phyloP scores from a whole-genome alignment of 768 basidiomycete genomes.

The Infundibulicybe gibba region DNA sequence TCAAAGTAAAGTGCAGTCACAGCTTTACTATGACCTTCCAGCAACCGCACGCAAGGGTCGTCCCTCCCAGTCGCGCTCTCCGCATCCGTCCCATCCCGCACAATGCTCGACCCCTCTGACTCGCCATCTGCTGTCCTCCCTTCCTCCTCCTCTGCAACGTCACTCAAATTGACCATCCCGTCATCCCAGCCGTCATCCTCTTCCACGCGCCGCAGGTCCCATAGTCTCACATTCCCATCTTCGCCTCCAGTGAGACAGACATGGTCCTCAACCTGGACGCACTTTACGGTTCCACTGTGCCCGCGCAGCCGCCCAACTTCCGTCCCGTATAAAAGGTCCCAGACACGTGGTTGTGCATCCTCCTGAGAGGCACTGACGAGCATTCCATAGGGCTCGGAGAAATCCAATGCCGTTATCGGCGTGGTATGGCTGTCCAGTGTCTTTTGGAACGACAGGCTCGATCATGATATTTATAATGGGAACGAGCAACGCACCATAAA shows the following conservation, averaged over 20 bases:
- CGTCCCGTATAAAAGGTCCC: constrained; percentile 90
- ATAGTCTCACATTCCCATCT: constrained; percentile 81
- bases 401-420: constrained; percentile 86
- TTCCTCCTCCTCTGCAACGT: constrained; percentile 65
- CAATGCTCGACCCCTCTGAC: constrained; percentile 32
- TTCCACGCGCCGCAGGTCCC: constrained; percentile 87
- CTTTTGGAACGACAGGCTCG: constrained; percentile 31
- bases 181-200: constrained; percentile 63
- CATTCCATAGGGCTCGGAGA: constrained; percentile 94
- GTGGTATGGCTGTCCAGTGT: constrained; percentile 78
- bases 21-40: constrained; percentile 91
- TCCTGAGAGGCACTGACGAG: constrained; percentile 86
- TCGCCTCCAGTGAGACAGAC: constrained; percentile 88
- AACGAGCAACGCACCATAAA: constrained; percentile 73
- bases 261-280: constrained; percentile 89
- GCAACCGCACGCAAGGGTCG: constrained; percentile 63
- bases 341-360: constrained; percentile 85
- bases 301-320: constrained; percentile 85
- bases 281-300: constrained; percentile 79
- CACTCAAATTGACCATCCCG: constrained; percentile 52
- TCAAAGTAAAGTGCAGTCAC: constrained; percentile 96
- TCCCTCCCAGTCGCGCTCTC: constrained; percentile 30
- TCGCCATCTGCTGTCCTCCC: constrained; percentile 40
- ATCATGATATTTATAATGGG: constrained; percentile 5
- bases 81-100: constrained; percentile 33